Evolutionary conservation across 495 filamentous ascomycete genomes (phyloP), one percentile per base, ranked within the genome.

Genomic region (Aspergillus steynii): DNA sequence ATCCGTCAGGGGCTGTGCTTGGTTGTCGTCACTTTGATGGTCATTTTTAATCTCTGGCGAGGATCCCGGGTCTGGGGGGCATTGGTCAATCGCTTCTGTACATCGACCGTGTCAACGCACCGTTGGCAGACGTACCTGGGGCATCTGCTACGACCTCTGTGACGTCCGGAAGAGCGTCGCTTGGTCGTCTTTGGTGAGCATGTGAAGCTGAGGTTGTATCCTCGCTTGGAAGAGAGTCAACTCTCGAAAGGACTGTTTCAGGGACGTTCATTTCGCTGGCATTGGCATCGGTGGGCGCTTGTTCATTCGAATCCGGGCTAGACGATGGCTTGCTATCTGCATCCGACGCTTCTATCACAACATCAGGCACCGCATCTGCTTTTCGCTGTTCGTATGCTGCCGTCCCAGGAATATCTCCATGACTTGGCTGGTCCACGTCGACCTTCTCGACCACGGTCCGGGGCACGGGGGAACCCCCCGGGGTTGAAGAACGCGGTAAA

Each of bases 391-490:
- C 78, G 70, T 91, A 89, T 51, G 90, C 92, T 52, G 82, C 75
- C 3, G 94, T 96, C 15, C 94, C 93, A 26, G 93, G 93, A 26
- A 96, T 83, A 65, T 97, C 93, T 25, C 94, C 93, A 74, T 96
- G 83, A 64, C 89, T 90, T 74, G 87, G 85, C 31, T 76, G 70
- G 34, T 78, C 74, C 10, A 81, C 78, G 60, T 90, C 87, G 51
- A 96, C 83, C 76, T 89, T 91, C 74, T 96, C 91, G 29, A 96
- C 90, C 52, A 93, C 79, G 14, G 89, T 96, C 59, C 77, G 84
- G n/a, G 93, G 93, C 64, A 96, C 87, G 32, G 90, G 86, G 14
- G 80, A 75, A 59, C 81, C 80, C 62, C 81, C 77, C 55, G 83
- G 84, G 54, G 83, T 82, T 45, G 69, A 59, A 29, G 80, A 71